Conservation (phyloP, 2,329 filamentous ascomycete genomes). For the Ophiocordyceps unilateralis region DNA sequence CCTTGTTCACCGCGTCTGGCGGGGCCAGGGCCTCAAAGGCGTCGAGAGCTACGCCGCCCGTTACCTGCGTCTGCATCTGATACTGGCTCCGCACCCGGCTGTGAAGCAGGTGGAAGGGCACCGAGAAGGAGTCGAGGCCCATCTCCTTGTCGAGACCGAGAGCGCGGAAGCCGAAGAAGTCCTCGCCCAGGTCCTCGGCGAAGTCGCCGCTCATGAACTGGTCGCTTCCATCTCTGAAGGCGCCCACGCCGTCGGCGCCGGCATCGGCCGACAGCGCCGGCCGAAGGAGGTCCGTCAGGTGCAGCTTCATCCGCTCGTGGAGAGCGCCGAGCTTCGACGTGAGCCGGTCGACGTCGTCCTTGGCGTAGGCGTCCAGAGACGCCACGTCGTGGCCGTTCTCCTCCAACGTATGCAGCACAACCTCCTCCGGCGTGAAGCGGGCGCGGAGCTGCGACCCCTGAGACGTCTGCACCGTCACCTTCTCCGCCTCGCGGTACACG, state of each 20-base stretch:
- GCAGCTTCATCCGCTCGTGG: constrained; percentile 86
- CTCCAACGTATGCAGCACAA: constrained; percentile 68
- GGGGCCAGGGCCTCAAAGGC: constrained; percentile 52
- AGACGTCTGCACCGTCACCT: constrained; percentile 37
- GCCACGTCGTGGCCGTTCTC: constrained; percentile 75
- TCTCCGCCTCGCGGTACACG: constrained; percentile 69
- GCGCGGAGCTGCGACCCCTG: constrained; percentile 33
- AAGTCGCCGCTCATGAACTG: constrained; percentile 96
- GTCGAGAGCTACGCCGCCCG: constrained; percentile 37
- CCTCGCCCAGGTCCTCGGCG: constrained; percentile 91
- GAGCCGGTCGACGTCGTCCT: constrained; percentile 82
- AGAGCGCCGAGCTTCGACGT: constrained; percentile 63
- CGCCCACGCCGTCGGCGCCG: constrained; percentile 67
- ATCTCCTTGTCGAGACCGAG: constrained; percentile 85
- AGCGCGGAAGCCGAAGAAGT: constrained; percentile 97
- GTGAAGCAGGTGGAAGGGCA: constrained; percentile 86
- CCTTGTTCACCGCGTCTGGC: constrained; percentile 61
- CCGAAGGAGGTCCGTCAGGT: constrained; percentile 82
- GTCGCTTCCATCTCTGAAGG: constrained; percentile 92
- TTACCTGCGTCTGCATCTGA: constrained; percentile 54
- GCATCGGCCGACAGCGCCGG: constrained; percentile 64
- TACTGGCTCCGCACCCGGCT: constrained; percentile 75
- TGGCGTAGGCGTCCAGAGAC: constrained; percentile 68
- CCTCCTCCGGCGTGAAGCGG: constrained; percentile 68
- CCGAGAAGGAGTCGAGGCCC: constrained; percentile 70